A percentile compares a stretch with the other conserved stretches of the same genome.
Conservation (phyloP, 2,329 filamentous ascomycete genomes). For the Zymoseptoria crescenta region DNA sequence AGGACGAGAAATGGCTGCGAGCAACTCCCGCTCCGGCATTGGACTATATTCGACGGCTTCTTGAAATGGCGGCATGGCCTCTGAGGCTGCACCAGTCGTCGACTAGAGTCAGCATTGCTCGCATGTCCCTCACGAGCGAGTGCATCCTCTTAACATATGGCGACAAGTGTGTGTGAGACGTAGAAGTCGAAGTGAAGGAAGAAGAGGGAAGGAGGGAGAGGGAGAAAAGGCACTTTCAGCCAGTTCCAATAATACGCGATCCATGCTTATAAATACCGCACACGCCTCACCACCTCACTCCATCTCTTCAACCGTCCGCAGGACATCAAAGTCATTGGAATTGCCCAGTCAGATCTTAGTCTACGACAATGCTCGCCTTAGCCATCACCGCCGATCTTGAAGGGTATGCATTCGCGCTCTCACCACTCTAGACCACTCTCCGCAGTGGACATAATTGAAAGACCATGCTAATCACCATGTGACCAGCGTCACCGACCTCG, state of each 20-base stretch:
- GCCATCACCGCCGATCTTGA: conserved; percentile 60
- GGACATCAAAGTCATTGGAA: background rate
- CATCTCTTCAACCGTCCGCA: background rate
- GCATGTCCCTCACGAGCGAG: no score
- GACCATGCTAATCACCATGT: background rate
- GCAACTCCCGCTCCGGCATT: no score
- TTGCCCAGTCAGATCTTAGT: background rate
- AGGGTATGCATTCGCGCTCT: conserved; percentile 43
- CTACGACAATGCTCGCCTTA: conserved; percentile 54
- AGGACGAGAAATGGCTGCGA: no score
- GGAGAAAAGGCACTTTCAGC: no score
- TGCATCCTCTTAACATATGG: no score
- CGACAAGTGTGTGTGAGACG: no score
- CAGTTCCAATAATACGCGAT: background rate
- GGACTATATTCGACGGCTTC: no score
- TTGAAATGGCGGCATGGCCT: no score
- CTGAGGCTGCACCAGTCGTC: no score
- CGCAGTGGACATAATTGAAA: background rate
- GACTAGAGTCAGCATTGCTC: no score
- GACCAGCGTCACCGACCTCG: conserved; percentile 76
- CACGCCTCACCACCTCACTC: background rate
- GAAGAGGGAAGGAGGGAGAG: no score
- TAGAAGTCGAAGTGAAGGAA: background rate
- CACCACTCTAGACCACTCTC: background rate
- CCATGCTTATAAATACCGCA: background rate